Base-by-base conservation (phyloP, 2,329 filamentous ascomycete species). In the Fusarium globosum region DNA sequence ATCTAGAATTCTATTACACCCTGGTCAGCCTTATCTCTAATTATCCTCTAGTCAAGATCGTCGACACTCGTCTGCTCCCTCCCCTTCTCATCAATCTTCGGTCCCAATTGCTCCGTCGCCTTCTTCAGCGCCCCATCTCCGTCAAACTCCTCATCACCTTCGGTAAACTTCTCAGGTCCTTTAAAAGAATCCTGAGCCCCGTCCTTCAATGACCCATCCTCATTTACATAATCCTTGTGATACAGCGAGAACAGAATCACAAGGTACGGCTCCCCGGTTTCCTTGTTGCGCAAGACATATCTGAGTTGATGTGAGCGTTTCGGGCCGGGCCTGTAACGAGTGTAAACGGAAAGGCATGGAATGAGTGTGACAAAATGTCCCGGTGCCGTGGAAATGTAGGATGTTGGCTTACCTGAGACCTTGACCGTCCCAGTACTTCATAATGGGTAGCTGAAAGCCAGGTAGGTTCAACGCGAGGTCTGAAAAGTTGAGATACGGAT, bases 221-320 rank as follows among this genome's bases (percentile, higher is more conserved):
- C 88, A 72, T 89, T 86, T 39, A 91, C 83, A 69, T 92, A 87
- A 52, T 93, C 91, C 62, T 89, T 91, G 14, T 92, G 88, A 68
- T 96, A 87, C 8, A 98, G 85, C 23, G 91, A 92, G 80, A 98
- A 96, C 10, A 94, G 83, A 21, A 98, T 86, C 51, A 96, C 94
- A 36, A 97, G 90, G 76, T 97, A 94, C 21, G 94, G 88, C 39
- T 93, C 88, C 53, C 89, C 89, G 1, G 93, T 96, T 28, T 86
- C 82, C 69, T 90, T 90, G 82, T 98, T 93, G 80, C 95, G 96
- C 79, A 98, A 88, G 66, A 97, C 94, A 83, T 98, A 98, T 88
- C 95, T 95, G 84, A 97, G 89, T 76, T 91, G 88, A 84, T 97
- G 94, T 86, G 93, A 92, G 86, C 93, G 93, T 80, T 89, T 88